phyloP scores from a whole-genome alignment of 2,329 filamentous ascomycete species.

The Xylariaceae sp. region DNA sequence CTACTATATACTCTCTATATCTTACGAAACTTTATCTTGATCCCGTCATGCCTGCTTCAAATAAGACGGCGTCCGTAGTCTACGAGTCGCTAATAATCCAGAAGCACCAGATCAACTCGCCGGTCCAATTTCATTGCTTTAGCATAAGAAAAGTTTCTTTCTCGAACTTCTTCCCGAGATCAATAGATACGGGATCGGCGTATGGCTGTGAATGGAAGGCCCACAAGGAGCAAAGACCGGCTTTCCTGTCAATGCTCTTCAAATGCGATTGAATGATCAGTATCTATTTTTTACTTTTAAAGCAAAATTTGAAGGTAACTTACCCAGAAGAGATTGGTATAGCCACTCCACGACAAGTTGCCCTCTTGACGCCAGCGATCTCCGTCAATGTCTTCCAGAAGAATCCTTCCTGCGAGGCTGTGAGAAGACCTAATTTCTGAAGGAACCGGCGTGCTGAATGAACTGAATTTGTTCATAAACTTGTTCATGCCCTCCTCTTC shows the following conservation, averaged over 20 bases:
- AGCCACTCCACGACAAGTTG: constrained; percentile 32
- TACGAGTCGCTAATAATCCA: neutral
- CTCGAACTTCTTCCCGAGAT: constrained; percentile 17
- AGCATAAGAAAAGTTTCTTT: constrained; percentile 14
- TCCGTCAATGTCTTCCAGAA: constrained; percentile 15
- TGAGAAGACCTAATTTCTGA: constrained; percentile 32
- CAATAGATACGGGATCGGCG: constrained; percentile 10
- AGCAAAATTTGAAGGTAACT: constrained; percentile 19
- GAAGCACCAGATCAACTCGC: neutral
- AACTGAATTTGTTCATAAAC: constrained; percentile 21
- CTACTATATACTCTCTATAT: too few relatives aligned
- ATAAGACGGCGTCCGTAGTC: neutral
- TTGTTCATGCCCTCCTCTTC: constrained; percentile 23
- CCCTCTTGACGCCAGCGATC: constrained; percentile 17
- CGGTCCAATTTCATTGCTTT: constrained; percentile 3
- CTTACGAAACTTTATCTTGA: too few relatives aligned
- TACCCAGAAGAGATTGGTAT: constrained; percentile 44
- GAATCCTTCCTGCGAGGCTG: constrained; percentile 12
- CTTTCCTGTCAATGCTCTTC: constrained; percentile 32
- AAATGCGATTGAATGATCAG: constrained; percentile 13
- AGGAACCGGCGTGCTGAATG: constrained; percentile 26
- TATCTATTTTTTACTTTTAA: neutral
- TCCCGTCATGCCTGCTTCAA: neutral
- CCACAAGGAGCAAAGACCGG: constrained; percentile 32
- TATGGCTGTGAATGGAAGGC: constrained; percentile 17